phyloP scores from a whole-genome alignment of 371 early-diverging fungal species.

The Mortierella sp. region DNA sequence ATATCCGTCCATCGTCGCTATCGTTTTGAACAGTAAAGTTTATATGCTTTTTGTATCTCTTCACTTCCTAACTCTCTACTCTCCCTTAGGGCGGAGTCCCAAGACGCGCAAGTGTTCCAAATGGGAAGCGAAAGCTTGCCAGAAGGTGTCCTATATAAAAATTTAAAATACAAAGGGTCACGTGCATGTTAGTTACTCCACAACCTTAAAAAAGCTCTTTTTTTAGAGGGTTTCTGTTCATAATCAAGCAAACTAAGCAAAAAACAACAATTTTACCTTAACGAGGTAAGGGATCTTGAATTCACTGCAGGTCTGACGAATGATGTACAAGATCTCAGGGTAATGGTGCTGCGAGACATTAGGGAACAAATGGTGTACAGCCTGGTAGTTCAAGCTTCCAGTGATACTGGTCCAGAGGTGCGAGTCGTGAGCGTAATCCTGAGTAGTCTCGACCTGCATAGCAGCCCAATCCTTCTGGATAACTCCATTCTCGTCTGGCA shows the following conservation, averaged over 20 bases:
- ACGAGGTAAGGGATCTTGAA: constrained; percentile 60
- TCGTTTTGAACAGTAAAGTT: background rate
- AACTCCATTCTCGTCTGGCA: constrained; percentile 60
- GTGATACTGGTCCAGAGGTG: constrained; percentile 64
- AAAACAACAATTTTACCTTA: constrained; percentile 49
- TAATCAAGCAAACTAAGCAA: background rate
- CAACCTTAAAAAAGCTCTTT: background rate
- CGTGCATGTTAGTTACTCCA: background rate
- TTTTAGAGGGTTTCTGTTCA: background rate
- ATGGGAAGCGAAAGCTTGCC: constrained; percentile 61
- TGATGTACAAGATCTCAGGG: constrained; percentile 61
- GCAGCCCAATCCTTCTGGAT: constrained; percentile 70
- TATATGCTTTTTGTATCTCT: background rate
- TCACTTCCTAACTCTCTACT: constrained; percentile 10
- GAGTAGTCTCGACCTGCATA: constrained; percentile 70
- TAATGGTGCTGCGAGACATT: constrained; percentile 69
- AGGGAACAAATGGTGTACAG: constrained; percentile 73
- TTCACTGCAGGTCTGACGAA: constrained; percentile 63
- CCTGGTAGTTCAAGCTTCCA: constrained; percentile 71
- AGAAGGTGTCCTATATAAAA: constrained; percentile 59
- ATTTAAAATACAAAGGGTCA: background rate
- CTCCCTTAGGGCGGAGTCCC: constrained; percentile 56
- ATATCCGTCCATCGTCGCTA: background rate
- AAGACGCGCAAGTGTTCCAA: constrained; percentile 59
- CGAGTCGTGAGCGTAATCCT: constrained; percentile 72